Conservation (phyloP, 2,329 filamentous ascomycete genomes). For the Ceratocystis huliohia region DNA sequence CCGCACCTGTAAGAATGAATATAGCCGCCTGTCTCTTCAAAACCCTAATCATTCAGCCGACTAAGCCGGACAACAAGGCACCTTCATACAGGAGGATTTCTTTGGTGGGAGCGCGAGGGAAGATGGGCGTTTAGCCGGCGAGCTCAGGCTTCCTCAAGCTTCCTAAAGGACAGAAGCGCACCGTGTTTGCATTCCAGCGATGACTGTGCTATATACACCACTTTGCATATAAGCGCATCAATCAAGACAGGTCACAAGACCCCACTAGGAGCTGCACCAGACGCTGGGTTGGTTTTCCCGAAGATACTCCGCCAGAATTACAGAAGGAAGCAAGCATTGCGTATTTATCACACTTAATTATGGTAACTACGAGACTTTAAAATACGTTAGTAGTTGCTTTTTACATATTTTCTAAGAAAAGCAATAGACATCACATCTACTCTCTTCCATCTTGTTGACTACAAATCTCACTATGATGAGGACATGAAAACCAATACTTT, state of each 20-base stretch:
- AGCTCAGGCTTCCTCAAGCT: neutral
- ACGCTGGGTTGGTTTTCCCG: neutral
- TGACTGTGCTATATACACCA: neutral
- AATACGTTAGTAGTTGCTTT: neutral
- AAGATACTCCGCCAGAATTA: neutral
- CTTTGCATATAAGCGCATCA: neutral
- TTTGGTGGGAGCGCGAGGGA: neutral
- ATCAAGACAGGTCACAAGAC: neutral
- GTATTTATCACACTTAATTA: neutral
- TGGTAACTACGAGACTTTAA: neutral
- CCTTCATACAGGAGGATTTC: neutral
- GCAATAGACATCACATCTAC: no score
- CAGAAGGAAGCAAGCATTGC: neutral
- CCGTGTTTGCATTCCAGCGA: neutral
- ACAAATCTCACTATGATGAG: no score
- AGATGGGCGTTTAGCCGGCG: neutral
- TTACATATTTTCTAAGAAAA: neutral
- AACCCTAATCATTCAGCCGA: neutral
- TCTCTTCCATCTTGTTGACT: no score
- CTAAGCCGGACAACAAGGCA: neutral
- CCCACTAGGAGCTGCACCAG: neutral
- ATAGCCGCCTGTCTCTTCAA: neutral
- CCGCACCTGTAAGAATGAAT: conserved; percentile 3
- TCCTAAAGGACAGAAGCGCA: neutral
- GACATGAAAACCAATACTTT: neutral